phyloP scores from a whole-genome alignment of 257 asterid genomes.

The Nicotiana knightiana region DNA sequence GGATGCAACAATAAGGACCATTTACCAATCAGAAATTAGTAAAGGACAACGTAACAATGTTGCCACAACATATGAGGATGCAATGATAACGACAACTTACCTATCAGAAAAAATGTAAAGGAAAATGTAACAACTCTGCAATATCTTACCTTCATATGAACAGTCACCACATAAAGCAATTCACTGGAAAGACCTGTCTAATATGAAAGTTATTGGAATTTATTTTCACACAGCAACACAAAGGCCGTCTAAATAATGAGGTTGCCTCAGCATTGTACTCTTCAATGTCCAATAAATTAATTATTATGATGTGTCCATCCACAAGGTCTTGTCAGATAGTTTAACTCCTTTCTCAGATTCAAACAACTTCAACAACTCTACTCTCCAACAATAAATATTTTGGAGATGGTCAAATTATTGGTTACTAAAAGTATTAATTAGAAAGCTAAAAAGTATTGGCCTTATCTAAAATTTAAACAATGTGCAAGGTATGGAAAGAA shows the following conservation, averaged over 20 bases:
- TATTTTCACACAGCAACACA: not conserved
- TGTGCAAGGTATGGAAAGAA: not conserved
- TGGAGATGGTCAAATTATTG: not conserved
- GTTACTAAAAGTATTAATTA: not conserved
- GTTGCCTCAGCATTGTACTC: not conserved
- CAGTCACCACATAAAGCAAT: not conserved
- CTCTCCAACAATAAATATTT: not conserved
- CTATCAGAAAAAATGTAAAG: not conserved
- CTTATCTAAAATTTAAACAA: not conserved
- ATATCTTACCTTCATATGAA: not conserved
- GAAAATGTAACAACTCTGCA: not conserved
- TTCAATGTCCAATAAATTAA: not conserved
- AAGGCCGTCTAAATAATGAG: not conserved
- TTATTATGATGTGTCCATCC: too few species aligned
- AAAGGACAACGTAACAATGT: not conserved
- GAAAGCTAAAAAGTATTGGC: not conserved
- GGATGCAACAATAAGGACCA: not conserved
- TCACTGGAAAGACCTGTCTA: not conserved
- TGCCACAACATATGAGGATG: not conserved
- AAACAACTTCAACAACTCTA: not conserved
- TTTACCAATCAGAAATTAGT: not conserved
- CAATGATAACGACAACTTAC: not conserved
- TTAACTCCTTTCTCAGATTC: too few species aligned
- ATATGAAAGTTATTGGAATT: not conserved
- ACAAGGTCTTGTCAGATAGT: too few species aligned